Conservation (phyloP, 176 grass and related monocot genomes). For the Pontederia crassipes region DNA sequence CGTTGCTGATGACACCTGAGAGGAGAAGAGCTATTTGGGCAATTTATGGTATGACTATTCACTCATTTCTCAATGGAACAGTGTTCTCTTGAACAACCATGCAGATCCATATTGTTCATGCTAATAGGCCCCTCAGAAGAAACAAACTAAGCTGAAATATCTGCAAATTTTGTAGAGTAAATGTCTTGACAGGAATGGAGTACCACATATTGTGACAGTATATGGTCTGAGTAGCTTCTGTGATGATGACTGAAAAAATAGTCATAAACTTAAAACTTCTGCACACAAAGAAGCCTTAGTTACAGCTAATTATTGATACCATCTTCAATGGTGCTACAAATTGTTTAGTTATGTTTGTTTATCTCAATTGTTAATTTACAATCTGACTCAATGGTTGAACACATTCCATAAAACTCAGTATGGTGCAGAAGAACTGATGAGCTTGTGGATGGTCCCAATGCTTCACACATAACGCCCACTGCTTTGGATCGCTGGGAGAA, state of each 20-base stretch:
- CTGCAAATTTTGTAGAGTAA: background rate
- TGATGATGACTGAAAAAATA: too few species aligned
- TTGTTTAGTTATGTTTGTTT: background rate
- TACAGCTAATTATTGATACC: too few species aligned
- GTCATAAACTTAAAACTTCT: too few species aligned
- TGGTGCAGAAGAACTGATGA: conserved; percentile 99
- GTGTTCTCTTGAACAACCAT: too few species aligned
- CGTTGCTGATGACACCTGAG: conserved; percentile 80
- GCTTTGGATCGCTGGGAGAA: conserved; percentile 88
- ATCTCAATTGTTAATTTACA: background rate
- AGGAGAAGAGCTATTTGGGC: conserved; percentile 88
- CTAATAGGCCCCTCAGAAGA: too few species aligned
- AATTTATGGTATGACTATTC: conserved; percentile 49
- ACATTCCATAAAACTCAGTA: conserved; percentile 21
- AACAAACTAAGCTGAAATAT: too few species aligned
- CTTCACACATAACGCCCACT: conserved; percentile 68
- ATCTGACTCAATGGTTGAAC: background rate
- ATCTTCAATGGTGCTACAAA: background rate
- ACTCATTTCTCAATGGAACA: background rate
- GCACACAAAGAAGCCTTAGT: too few species aligned
- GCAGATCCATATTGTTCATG: too few species aligned
- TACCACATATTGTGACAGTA: background rate
- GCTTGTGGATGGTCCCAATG: conserved; percentile 88
- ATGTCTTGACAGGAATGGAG: background rate
- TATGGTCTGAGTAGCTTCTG: background rate